Evolutionary conservation across 441 rosid species (phyloP).

Genomic region (Corymbia calophylla): DNA sequence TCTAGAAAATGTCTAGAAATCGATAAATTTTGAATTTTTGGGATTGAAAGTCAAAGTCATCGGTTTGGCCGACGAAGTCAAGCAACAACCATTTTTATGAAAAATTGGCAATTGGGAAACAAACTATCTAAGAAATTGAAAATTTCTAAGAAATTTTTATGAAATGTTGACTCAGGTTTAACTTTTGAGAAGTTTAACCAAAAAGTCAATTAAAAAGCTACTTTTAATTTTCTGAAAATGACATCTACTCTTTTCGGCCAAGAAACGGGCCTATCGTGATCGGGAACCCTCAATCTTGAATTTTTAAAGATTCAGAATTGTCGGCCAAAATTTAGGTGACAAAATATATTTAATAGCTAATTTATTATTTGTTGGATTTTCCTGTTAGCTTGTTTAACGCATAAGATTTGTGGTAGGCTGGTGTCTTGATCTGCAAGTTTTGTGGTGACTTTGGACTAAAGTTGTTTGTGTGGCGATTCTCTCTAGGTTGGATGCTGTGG

Average conservation of each 20-base stretch:
- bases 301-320: too few relatives aligned
- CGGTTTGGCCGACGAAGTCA: background rate
- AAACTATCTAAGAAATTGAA: background rate
- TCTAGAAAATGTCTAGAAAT: background rate
- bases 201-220: fast-evolving
- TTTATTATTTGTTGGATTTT: too few relatives aligned
- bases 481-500: conserved; percentile 3
- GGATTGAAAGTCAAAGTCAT: too few relatives aligned
- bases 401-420: background rate
- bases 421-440: background rate
- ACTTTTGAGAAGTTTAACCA: background rate
- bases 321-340: too few relatives aligned
- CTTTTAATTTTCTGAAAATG: too few relatives aligned
- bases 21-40: background rate
- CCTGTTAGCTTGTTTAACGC: background rate
- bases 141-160: background rate
- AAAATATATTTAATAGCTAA: too few relatives aligned
- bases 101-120: background rate
- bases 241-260: too few relatives aligned
- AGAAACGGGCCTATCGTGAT: fast-evolving
- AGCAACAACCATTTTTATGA: background rate
- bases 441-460: background rate
- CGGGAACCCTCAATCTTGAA: too few relatives aligned
- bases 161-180: background rate
- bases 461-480: background rate